Conservation (phyloP, 768 basidiomycete species). For the Xerocomellus chrysenteron region DNA sequence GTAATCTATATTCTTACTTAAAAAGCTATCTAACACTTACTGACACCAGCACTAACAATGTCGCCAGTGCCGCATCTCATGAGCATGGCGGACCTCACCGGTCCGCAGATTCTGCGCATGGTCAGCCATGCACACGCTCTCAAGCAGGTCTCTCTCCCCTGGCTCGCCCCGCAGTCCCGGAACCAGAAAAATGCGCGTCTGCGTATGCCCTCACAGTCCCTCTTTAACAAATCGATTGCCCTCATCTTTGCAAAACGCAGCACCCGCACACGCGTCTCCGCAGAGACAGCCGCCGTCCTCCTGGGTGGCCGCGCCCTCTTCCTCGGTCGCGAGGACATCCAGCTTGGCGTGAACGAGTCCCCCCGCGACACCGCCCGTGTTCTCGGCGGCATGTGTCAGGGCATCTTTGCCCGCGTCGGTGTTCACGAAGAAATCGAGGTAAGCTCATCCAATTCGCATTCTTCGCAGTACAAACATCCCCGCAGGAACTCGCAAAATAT, state of each 20-base stretch:
- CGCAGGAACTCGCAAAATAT: slow-evolving; percentile 85
- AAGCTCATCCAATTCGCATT: slow-evolving; percentile 20
- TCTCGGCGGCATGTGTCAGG: slow-evolving; percentile 93
- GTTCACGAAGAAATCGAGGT: slow-evolving; percentile 93
- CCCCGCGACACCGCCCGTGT: slow-evolving; percentile 82
- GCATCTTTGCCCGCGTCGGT: slow-evolving; percentile 95
- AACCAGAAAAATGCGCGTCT: slow-evolving; percentile 37
- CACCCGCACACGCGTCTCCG: slow-evolving; percentile 86
- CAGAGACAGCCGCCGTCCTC: slow-evolving; percentile 75
- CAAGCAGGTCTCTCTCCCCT: slow-evolving; percentile 63
- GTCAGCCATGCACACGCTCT: slow-evolving; percentile 63
- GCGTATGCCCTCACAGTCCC: slow-evolving; percentile 68
- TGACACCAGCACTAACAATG: slow-evolving; percentile 3
- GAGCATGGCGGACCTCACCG: slow-evolving; percentile 85
- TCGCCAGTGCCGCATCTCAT: slow-evolving; percentile 65
- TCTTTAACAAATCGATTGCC: slow-evolving; percentile 83
- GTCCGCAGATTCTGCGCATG: slow-evolving; percentile 66
- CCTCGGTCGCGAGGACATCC: slow-evolving; percentile 86
- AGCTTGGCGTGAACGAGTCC: slow-evolving; percentile 93
- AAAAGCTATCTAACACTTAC: too few relatives aligned
- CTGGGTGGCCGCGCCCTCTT: slow-evolving; percentile 92
- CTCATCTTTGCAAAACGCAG: slow-evolving; percentile 91
- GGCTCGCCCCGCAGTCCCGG: slow-evolving; percentile 54
- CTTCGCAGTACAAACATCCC: not conserved
- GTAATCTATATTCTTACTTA: too few relatives aligned